Evolutionary conservation across 2,329 filamentous ascomycete genomes (phyloP), one percentile per base, ranked within the genome.

Genomic region (Chalaropsis ovoidea): DNA sequence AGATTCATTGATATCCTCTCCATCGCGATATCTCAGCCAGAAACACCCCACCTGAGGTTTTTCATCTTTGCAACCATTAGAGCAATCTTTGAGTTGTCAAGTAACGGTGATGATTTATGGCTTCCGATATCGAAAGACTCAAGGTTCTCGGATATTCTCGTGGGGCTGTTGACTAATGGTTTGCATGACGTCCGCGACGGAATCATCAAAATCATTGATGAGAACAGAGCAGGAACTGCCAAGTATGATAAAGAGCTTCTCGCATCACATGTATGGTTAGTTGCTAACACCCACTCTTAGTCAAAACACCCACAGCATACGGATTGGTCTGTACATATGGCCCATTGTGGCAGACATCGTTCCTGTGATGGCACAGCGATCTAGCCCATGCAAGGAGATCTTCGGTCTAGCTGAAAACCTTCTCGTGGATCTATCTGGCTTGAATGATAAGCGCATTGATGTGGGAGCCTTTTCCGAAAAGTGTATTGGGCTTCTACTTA

Each of bases 271-370:
- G 17, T 1, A 24, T 13, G 17, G 17, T 19, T 2, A n/a, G 2
- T 13, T 43, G 42, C 42, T 62, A 62, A 62, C 61, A 35, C 17
- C 7, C 10, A 5, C 11, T 47, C 31, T 8, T 19, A 62, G 61
- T 35, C 69, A 72, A 19, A 13, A 11, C n/a, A 41, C 13, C n/a
- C 52, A 19, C 10, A 63, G 1, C 61, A 64, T 22, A 31, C 47
- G 63, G 3, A 54, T 75, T 61, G 65, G 69, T 7, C 67, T 64
- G 24, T 74, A 71, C 54, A 70, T 75, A 31, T 76, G 73, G 72
- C 68, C 69, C 3, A 72, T 75, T 49, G 68, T 75, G 24, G 70
- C 72, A 22, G 71, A 72, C 35, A 71, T 77, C 8, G 69, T 79
- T 17, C 71, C 73, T 8, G 69, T 72, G 43, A 73, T 74, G 31